phyloP scores from a whole-genome alignment of 805 yeast genomes.

The Suhomyces pyralidae region DNA sequence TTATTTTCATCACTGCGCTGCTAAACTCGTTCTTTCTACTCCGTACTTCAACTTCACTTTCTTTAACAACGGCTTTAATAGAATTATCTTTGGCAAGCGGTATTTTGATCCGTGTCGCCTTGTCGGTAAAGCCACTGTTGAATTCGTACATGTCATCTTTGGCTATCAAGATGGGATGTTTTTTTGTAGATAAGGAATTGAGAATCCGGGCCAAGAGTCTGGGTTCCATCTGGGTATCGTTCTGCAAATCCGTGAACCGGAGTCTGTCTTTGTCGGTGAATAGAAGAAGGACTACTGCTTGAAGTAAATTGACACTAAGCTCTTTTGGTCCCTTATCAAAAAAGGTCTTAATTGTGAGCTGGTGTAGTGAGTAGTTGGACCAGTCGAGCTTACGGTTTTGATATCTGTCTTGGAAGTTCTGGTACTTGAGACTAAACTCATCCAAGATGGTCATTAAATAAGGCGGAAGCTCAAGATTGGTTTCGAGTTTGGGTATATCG shows the following conservation, averaged over 20 bases:
- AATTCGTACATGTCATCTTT: conserved; percentile 12
- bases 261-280: conserved; percentile 30
- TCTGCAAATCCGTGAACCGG: conserved; percentile 18
- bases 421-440: conserved; percentile 20
- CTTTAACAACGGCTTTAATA: conserved; percentile 5
- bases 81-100: conserved; percentile 24
- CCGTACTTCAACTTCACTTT: conserved; percentile 9
- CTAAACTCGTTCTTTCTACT: conserved; percentile 30
- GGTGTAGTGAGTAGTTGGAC: conserved; percentile 42
- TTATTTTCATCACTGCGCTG: conserved; percentile 24
- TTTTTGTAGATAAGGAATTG: conserved; percentile 27
- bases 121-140: conserved; percentile 28
- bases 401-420: conserved; percentile 16
- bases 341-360: conserved; percentile 28
- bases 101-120: conserved; percentile 23
- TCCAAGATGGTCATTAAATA: conserved; percentile 16
- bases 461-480: conserved; percentile 23
- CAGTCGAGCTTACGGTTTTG: conserved; percentile 36
- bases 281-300: conserved; percentile 38
- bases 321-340: conserved; percentile 33
- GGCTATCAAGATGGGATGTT: conserved; percentile 24
- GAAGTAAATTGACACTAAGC: conserved; percentile 39
- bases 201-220: conserved; percentile 29
- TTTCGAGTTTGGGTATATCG: conserved; percentile 27
- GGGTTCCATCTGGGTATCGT: conserved; percentile 30